These are phyloP conservation scores for Tremella mesenterica DNA, from an alignment of 768 basidiomycete species.

Conservation along the genomic window DNA sequence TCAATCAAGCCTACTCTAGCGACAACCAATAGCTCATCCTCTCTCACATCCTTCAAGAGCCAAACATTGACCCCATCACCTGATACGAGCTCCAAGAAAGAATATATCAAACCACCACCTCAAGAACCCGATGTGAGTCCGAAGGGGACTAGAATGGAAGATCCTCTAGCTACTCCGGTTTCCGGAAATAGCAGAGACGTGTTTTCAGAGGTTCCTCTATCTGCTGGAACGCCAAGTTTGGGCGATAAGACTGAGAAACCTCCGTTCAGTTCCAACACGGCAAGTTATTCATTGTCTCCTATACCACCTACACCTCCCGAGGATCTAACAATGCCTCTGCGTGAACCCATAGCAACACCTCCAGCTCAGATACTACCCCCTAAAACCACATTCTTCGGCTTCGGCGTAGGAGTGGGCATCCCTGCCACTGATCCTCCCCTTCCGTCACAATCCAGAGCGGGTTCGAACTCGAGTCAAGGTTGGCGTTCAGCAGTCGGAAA, in stretches of 20 bases:
- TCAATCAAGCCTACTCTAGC: too few relatives aligned
- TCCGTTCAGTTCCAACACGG: too few relatives aligned
- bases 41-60: too few relatives aligned
- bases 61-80: too few relatives aligned
- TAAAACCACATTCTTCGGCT: conserved; percentile 21
- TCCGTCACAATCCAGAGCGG: conserved; percentile 2
- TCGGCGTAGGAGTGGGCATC: conserved; percentile 22
- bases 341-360: conserved; percentile 16
- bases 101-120: too few relatives aligned
- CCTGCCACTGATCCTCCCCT: conserved; percentile 5
- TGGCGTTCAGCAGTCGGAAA: conserved; percentile 25
- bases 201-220: conserved; percentile 12
- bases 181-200: too few relatives aligned
- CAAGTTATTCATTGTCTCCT: conserved; percentile 11
- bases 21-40: too few relatives aligned
- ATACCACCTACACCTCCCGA: conserved; percentile 13
- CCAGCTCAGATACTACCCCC: conserved; percentile 8
- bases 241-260: too few relatives aligned
- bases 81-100: too few relatives aligned
- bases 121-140: too few relatives aligned
- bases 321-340: conserved; percentile 6
- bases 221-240: conserved; percentile 1
- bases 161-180: too few relatives aligned
- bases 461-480: conserved; percentile 6
- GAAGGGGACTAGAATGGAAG: too few relatives aligned